A percentile compares a stretch with the other conserved stretches of the same genome.
phyloP scores from a whole-genome alignment of 2,329 filamentous ascomycete genomes.

The Trichoderma oligosporum region DNA sequence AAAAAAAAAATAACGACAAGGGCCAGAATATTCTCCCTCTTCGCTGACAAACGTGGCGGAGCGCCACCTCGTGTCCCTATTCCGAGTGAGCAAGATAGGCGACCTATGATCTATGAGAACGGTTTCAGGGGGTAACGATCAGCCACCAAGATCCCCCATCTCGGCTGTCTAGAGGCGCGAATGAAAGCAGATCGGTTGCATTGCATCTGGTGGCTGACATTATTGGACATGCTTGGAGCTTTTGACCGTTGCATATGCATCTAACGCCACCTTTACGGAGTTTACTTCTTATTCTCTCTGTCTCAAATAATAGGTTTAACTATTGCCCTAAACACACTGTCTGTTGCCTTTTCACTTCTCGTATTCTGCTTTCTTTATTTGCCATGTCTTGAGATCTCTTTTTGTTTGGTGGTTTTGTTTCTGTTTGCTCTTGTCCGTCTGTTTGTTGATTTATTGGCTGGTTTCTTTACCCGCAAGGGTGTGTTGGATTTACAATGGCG shows the following conservation, averaged over 20 bases:
- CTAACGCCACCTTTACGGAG: not conserved
- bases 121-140: not conserved
- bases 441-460: not conserved
- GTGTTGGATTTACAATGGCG: not conserved
- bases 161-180: not conserved
- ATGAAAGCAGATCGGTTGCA: constrained; percentile 1
- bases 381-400: not conserved
- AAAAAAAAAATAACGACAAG: not conserved
- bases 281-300: not conserved
- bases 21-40: not conserved
- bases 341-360: not conserved
- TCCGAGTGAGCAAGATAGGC: not conserved
- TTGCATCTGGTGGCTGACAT: not conserved
- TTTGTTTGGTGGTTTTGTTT: not conserved
- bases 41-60: not conserved
- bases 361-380: not conserved
- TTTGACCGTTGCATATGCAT: not conserved
- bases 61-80: not conserved
- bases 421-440: not conserved
- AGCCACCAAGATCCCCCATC: not conserved
- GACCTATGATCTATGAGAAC: not conserved
- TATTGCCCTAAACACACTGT: not conserved
- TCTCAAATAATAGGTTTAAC: not conserved
- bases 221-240: not conserved
- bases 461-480: not conserved